Evolutionary conservation across 2,329 filamentous ascomycete species (phyloP).

Genomic region (Botrytis fabae): DNA sequence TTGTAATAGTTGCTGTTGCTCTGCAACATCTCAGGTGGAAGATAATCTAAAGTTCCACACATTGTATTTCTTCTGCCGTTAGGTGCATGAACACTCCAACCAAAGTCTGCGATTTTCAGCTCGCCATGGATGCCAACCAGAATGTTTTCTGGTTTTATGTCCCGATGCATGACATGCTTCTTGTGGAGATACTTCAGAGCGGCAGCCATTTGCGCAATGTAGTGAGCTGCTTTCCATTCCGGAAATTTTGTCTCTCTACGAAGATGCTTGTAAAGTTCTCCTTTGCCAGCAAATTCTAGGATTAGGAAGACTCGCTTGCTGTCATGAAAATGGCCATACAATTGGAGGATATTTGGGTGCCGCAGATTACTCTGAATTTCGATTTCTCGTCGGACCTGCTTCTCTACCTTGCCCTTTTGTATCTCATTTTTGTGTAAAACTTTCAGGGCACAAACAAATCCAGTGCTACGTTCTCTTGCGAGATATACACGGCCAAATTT

Average conservation of each 20-base stretch:
- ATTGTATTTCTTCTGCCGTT: constrained; percentile 92
- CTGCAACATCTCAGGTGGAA: constrained; percentile 97
- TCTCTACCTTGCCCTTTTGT: constrained; percentile 66
- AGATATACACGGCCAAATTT: constrained; percentile 75
- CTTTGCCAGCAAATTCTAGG: constrained; percentile 70
- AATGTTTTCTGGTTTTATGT: constrained; percentile 98
- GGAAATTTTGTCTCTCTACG: constrained; percentile 67
- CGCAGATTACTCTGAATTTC: constrained; percentile 73
- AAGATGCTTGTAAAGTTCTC: constrained; percentile 73
- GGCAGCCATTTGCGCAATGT: constrained; percentile 76
- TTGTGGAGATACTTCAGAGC: constrained; percentile 88
- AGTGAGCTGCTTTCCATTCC: constrained; percentile 71
- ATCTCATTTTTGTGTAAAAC: constrained; percentile 73
- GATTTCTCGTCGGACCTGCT: constrained; percentile 71
- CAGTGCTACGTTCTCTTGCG: constrained; percentile 65
- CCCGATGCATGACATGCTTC: constrained; percentile 95
- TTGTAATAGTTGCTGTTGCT: constrained; percentile 86
- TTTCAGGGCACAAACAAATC: constrained; percentile 72
- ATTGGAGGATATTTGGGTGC: constrained; percentile 68
- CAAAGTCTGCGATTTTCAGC: constrained; percentile 98
- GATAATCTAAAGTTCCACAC: constrained; percentile 95
- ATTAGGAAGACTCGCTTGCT: constrained; percentile 73
- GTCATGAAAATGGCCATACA: constrained; percentile 74
- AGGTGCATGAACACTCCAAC: constrained; percentile 96
- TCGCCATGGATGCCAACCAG: constrained; percentile 94